These are phyloP conservation scores for Papiliotrema flavescens DNA, from an alignment of 1,284 basidiomycete genomes.

Conservation along the genomic window DNA sequence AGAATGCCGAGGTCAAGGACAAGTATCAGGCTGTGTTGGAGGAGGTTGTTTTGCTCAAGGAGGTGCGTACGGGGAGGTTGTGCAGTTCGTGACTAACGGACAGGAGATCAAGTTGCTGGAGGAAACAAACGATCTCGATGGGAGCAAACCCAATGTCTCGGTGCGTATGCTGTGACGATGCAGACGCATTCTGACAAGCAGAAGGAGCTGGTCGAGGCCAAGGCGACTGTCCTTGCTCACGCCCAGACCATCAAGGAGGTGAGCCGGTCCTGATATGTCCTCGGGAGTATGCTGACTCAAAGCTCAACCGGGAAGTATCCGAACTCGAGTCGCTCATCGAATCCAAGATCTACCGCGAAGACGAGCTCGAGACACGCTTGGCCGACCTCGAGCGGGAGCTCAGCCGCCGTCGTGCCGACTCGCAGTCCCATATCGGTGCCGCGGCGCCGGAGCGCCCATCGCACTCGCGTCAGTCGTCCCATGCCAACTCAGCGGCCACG, in stretches of 20 bases:
- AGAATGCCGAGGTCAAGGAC: constrained; percentile 64
- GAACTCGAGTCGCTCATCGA: constrained; percentile 86
- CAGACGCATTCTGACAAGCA: not conserved
- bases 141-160: not conserved
- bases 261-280: too few species aligned
- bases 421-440: not conserved
- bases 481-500: constrained; percentile 8
- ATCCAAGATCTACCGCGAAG: constrained; percentile 91
- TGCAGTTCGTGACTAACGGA: not conserved
- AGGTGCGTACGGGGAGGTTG: constrained; percentile 47
- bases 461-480: constrained; percentile 12
- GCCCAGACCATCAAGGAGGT: constrained; percentile 39
- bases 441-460: constrained; percentile 1
- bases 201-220: constrained; percentile 34
- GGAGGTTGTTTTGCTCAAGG: constrained; percentile 66
- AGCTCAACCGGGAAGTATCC: constrained; percentile 86
- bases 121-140: constrained; percentile 19
- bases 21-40: constrained; percentile 67
- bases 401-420: constrained; percentile 11
- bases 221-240: constrained; percentile 19
- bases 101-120: constrained; percentile 40
- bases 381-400: constrained; percentile 59
- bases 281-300: constrained; percentile 6
- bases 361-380: constrained; percentile 83
- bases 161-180: not conserved